A percentile compares a stretch with the other conserved stretches of the same genome.
Conservation (phyloP, 2,329 filamentous ascomycete genomes). For the Paraphoma chrysanthemicola region DNA sequence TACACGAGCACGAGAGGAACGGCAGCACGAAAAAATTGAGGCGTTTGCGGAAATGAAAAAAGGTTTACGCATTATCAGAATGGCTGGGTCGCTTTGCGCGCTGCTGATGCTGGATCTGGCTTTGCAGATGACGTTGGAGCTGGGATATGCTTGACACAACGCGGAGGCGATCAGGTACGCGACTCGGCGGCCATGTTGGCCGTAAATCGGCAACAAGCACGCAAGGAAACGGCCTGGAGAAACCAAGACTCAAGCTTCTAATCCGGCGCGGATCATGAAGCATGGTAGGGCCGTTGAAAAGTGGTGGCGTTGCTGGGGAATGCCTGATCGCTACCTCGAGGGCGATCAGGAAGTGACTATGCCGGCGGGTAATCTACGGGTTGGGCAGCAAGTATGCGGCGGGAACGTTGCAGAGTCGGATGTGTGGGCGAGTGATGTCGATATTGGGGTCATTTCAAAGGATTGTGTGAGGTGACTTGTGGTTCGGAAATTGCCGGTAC, state of each 20-base stretch:
- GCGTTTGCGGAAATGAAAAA: neutral
- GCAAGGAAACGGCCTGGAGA: neutral
- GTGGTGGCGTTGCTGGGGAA: neutral
- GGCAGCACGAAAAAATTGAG: neutral
- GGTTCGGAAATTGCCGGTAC: neutral
- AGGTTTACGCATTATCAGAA: neutral
- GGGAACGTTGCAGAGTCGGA: neutral
- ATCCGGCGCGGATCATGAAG: neutral
- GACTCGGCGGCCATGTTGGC: neutral
- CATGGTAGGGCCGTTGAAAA: neutral
- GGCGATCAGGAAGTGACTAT: neutral
- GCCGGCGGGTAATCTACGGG: neutral
- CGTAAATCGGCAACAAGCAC: neutral
- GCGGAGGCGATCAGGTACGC: neutral
- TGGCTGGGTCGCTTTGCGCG: neutral
- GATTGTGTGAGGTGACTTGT: neutral
- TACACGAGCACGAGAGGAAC: constrained; percentile 4
- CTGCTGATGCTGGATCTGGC: neutral
- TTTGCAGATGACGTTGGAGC: neutral
- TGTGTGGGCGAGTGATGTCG: neutral
- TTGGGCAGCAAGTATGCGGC: neutral
- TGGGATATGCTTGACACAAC: neutral
- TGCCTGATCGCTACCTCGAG: neutral
- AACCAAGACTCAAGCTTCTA: neutral
- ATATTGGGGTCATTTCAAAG: neutral